phyloP scores from a whole-genome alignment of 306 rosid genomes.

The Cucumis cinereus region DNA sequence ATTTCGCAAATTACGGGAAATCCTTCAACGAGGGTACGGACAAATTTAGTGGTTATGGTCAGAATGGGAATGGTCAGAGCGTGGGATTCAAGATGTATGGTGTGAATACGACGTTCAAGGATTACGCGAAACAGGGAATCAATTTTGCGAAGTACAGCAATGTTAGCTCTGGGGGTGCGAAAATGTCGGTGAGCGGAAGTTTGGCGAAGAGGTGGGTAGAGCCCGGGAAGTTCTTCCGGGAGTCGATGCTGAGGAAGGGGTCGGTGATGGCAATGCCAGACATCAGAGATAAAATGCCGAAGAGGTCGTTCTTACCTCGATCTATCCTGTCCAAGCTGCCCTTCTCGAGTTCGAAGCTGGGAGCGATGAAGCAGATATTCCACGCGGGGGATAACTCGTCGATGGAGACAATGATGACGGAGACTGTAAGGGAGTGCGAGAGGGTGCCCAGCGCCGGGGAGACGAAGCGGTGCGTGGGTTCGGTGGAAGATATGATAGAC shows the following conservation, averaged over 20 bases:
- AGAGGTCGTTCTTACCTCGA: slow-evolving; percentile 91
- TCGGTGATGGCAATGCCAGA: slow-evolving; percentile 80
- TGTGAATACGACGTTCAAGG: slow-evolving; percentile 75
- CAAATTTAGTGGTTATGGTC: slow-evolving; percentile 52
- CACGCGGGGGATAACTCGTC: slow-evolving; percentile 63
- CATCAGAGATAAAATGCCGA: slow-evolving; percentile 72
- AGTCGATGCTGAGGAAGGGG: slow-evolving; percentile 62
- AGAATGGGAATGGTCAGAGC: slow-evolving; percentile 19
- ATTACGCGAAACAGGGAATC: slow-evolving; percentile 38
- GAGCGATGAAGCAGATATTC: slow-evolving; percentile 47
- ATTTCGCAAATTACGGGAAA: slow-evolving; percentile 65
- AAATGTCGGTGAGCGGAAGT: slow-evolving; percentile 32
- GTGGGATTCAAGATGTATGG: slow-evolving; percentile 66
- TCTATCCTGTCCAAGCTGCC: slow-evolving; percentile 64
- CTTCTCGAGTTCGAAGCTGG: slow-evolving; percentile 48
- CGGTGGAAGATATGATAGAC: slow-evolving; percentile 87
- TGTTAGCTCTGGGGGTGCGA: slow-evolving; percentile 20
- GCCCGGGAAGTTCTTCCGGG: slow-evolving; percentile 85
- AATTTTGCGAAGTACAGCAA: slow-evolving; percentile 39
- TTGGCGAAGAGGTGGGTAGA: slow-evolving; percentile 77
- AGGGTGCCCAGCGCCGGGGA: slow-evolving; percentile 57
- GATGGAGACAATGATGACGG: slow-evolving; percentile 60
- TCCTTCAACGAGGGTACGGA: slow-evolving; percentile 80
- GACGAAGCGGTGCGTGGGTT: slow-evolving; percentile 80
- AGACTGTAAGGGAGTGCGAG: slow-evolving; percentile 65